A percentile compares a stretch with the other conserved stretches of the same genome.
Evolutionary conservation across 2,329 filamentous ascomycete genomes (phyloP).

Genomic region (Ampelomyces quisqualis): DNA sequence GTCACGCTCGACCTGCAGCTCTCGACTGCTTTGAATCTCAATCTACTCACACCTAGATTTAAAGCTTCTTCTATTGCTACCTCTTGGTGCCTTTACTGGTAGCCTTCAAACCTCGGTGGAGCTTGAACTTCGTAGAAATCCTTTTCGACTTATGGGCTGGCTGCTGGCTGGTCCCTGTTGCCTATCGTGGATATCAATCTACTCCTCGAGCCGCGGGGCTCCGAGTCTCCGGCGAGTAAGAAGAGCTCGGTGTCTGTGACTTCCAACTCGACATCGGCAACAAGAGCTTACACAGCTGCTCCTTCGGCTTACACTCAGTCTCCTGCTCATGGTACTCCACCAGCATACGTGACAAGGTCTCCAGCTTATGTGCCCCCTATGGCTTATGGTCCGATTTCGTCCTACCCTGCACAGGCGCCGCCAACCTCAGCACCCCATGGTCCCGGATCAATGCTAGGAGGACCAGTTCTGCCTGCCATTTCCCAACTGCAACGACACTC

Average conservation of each 20-base stretch:
- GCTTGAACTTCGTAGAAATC: slow-evolving; percentile 16
- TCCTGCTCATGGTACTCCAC: slow-evolving; percentile 36
- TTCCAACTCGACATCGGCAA: slow-evolving; percentile 47
- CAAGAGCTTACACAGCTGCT: slow-evolving; percentile 38
- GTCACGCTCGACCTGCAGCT: slow-evolving; percentile 23
- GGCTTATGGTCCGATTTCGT: slow-evolving; percentile 32
- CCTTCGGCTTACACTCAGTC: slow-evolving; percentile 41
- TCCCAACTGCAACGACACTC: slow-evolving; percentile 42
- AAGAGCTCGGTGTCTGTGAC: slow-evolving; percentile 45
- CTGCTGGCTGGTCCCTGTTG: slow-evolving; percentile 50
- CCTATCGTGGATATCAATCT: slow-evolving; percentile 94
- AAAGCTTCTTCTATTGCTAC: too few relatives aligned
- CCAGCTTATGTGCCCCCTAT: slow-evolving; percentile 35
- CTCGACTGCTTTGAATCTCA: too few relatives aligned
- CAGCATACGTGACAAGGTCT: slow-evolving; percentile 33
- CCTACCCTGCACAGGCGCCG: slow-evolving; percentile 28
- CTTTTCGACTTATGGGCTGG: slow-evolving; percentile 45
- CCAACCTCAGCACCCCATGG: slow-evolving; percentile 25
- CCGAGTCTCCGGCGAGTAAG: slow-evolving; percentile 62
- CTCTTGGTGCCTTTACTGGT: too few relatives aligned
- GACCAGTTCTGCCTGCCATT: slow-evolving; percentile 43
- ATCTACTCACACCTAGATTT: too few relatives aligned
- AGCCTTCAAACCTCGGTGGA: slow-evolving; percentile 12
- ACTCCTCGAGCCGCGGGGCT: slow-evolving; percentile 75
- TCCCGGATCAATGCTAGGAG: slow-evolving; percentile 37